Evolutionary conservation across 805 yeast species (phyloP), one percentile per base, ranked within the genome.

Genomic region (Hanseniaspora clermontiae): DNA sequence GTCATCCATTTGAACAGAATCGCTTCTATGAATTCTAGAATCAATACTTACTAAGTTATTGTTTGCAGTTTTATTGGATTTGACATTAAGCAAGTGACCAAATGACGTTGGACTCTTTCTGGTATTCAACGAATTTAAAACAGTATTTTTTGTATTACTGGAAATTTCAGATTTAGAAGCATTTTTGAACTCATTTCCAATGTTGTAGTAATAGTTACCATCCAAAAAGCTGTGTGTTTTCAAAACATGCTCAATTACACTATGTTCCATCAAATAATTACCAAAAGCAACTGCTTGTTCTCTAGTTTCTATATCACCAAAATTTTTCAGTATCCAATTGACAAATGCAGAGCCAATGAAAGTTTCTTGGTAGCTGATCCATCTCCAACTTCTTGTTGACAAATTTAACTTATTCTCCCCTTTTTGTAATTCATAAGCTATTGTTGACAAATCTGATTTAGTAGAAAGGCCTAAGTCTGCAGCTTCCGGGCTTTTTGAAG

Each of bases 301-400:
- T 59, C 91, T 72, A 0, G 85, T 80, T 54, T 82, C 81, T 49
- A 91, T 82, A 63, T 88, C 97, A 31, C 78, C 80, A 64, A 89
- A 84, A 58, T 81, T 79, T 59, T 85, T 84, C 34, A 85, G 72
- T 56, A 91, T 66, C 97, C 97, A 91, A 36, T 80, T 78, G 0
- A 89, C 96, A 59, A 88, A 73, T 54, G 88, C 96, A 60, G 82
- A 80, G 0, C 97, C 97, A 27, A 87, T 67, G 64, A 91, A 88
- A 68, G 95, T 85, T 60, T 84, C 79, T 31, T 76, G 73, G 65
- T 87, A 95, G 4, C 78, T 72, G 60, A 81, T 82, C 79, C 90
- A 81, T 67, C 91, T 97, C 98, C 98, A 91, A 37, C 83, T 78
- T 61, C 97, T 74, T 62, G 88, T 95, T 1, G 78, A 81, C 39